Conservation (phyloP, 2,329 filamentous ascomycete genomes). For the Tolypocladium endophyticum region DNA sequence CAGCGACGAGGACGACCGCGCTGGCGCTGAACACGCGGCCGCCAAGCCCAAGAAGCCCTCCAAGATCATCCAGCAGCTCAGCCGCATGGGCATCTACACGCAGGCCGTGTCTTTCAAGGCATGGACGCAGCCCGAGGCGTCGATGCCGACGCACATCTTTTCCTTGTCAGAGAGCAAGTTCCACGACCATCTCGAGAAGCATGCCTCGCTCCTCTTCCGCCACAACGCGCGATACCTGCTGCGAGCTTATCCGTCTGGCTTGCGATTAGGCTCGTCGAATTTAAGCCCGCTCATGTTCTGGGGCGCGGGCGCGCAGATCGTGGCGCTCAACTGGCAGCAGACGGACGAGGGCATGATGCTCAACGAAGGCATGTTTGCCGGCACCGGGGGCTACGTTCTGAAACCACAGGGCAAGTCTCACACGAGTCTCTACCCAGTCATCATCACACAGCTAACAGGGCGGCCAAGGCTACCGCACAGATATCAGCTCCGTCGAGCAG, state of each 20-base stretch:
- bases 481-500: constrained; percentile 8
- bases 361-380: constrained; percentile 84
- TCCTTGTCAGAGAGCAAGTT: constrained; percentile 55
- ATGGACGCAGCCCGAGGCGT: constrained; percentile 60
- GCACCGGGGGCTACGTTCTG: constrained; percentile 73
- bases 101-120: constrained; percentile 73
- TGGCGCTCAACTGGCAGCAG: constrained; percentile 89
- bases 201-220: constrained; percentile 49
- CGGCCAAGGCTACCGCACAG: constrained; percentile 18
- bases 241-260: constrained; percentile 77
- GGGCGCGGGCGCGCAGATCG: constrained; percentile 81
- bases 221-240: constrained; percentile 79
- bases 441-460: neutral
- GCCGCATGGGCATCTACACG: constrained; percentile 71
- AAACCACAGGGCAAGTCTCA: constrained; percentile 58
- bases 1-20: constrained; percentile 23
- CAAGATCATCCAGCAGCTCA: constrained; percentile 64
- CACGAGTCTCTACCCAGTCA: neutral
- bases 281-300: constrained; percentile 77
- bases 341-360: constrained; percentile 93
- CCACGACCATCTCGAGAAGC: constrained; percentile 45
- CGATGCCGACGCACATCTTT: constrained; percentile 59
- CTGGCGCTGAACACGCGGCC: constrained; percentile 29
- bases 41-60: constrained; percentile 33
- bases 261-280: constrained; percentile 76